Conservation (phyloP, 371 early-diverging fungal species). For the Mucor sp. region DNA sequence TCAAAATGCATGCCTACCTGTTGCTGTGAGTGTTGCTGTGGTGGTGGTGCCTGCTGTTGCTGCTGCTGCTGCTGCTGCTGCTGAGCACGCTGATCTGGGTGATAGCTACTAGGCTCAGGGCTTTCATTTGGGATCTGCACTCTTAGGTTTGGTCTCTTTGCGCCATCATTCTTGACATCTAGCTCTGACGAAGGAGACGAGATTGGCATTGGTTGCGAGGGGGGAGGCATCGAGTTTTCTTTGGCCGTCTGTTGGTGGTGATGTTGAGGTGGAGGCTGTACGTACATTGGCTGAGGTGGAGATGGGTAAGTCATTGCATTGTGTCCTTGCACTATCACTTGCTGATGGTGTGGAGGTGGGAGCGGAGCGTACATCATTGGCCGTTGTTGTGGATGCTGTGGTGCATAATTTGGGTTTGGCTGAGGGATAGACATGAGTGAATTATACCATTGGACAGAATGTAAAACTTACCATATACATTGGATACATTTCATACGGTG, state of each 20-base stretch:
- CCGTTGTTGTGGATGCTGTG: conserved; percentile 2
- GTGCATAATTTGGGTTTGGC: conserved; percentile 12
- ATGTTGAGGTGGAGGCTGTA: conserved; percentile 8
- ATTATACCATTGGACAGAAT: conserved; percentile 6
- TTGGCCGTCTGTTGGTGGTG: neutral
- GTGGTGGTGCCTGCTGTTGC: neutral
- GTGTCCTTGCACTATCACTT: conserved; percentile 11
- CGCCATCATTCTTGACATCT: neutral
- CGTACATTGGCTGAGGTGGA: conserved; percentile 24
- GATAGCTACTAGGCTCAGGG: conserved; percentile 8
- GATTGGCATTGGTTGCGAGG: conserved; percentile 10
- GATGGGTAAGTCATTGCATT: conserved; percentile 23
- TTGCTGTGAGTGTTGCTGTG: neutral
- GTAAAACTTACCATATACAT: conserved; percentile 18
- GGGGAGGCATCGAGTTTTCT: conserved; percentile 4
- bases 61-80: conserved; percentile 13
- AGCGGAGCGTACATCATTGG: conserved; percentile 12
- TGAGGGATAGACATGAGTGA: neutral
- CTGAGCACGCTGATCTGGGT: neutral
- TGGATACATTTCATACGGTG: conserved; percentile 21
- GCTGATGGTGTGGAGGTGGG: conserved; percentile 10
- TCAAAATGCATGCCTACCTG: neutral
- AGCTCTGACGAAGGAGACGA: conserved; percentile 14
- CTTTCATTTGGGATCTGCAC: conserved; percentile 42
- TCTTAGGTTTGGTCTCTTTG: conserved; percentile 46